Conservation (phyloP, 306 rosid genomes). For the Medicago arabica region DNA sequence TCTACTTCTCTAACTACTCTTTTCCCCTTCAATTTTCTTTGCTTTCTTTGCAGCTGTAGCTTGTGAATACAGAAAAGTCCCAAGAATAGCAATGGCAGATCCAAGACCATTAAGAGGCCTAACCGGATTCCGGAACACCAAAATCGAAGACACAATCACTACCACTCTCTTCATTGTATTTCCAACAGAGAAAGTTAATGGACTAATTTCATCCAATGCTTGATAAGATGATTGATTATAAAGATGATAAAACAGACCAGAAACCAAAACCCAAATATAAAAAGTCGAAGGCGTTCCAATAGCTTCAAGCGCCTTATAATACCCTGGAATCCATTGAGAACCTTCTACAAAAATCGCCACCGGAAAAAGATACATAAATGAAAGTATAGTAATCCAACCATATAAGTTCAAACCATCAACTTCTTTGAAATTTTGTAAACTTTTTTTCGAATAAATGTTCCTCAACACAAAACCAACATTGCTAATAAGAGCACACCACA, state of each 20-base stretch:
- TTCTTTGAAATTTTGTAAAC: conserved; percentile 81
- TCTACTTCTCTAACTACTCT: conserved; percentile 56
- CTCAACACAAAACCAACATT: conserved; percentile 91
- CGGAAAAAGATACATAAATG: conserved; percentile 78
- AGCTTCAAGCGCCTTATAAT: conserved; percentile 70
- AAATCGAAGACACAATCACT: conserved; percentile 77
- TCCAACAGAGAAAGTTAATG: conserved; percentile 89
- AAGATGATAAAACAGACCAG: conserved; percentile 94
- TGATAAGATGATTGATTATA: conserved; percentile 96
- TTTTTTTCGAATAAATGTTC: conserved; percentile 82
- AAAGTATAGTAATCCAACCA: conserved; percentile 79
- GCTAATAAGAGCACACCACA: conserved; percentile 89
- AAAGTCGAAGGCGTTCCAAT: conserved; percentile 75
- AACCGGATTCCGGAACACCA: conserved; percentile 92
- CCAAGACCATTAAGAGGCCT: conserved; percentile 92
- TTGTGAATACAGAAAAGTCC: conserved; percentile 93
- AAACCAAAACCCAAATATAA: conserved; percentile 79
- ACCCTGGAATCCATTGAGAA: conserved; percentile 89
- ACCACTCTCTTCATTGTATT: conserved; percentile 98
- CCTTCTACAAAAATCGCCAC: conserved; percentile 91
- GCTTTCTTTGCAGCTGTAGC: conserved; percentile 60
- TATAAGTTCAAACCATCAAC: conserved; percentile 88
- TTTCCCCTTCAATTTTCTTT: conserved; percentile 68
- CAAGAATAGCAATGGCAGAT: conserved; percentile 86
- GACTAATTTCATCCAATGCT: conserved; percentile 92